Conservation (phyloP, 139 green algal species). For the Volvox reticuliferus region DNA sequence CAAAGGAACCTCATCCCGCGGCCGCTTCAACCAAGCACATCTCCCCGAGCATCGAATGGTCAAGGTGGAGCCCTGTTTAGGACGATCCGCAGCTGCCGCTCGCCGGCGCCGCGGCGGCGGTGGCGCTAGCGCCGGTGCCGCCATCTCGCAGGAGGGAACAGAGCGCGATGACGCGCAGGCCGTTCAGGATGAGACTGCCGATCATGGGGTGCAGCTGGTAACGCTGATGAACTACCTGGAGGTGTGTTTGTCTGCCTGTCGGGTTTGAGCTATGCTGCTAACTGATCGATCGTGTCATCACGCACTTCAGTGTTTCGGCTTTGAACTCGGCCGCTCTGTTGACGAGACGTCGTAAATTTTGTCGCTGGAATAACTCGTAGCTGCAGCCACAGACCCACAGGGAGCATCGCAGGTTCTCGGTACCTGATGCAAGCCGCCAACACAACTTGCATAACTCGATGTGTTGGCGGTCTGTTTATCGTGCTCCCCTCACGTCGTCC, state of each 20-base stretch:
- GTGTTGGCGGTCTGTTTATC: too few species aligned
- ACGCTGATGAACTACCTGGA: slow-evolving; percentile 44
- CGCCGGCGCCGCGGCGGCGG: not conserved
- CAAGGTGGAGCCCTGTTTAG: slow-evolving; percentile 23
- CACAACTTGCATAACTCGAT: too few species aligned
- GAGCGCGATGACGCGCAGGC: not conserved
- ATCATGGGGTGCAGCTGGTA: not conserved
- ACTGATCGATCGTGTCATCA: not conserved
- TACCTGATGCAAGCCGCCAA: too few species aligned
- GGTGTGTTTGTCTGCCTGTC: not conserved
- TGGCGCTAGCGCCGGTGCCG: not conserved
- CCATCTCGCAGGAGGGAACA: not conserved
- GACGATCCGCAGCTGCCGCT: not conserved
- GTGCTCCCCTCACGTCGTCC: too few species aligned
- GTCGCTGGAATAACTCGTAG: not conserved
- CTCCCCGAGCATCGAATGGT: slow-evolving; percentile 18
- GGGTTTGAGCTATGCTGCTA: not conserved
- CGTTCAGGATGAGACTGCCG: not conserved
- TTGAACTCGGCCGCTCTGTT: not conserved
- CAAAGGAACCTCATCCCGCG: not conserved
- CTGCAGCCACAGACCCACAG: not conserved
- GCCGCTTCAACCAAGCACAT: slow-evolving; percentile 52
- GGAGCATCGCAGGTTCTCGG: too few species aligned
- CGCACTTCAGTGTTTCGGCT: not conserved
- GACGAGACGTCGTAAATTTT: too few species aligned